Conservation (phyloP, 164 flowering plant species). For the Protea cynaroides region DNA sequence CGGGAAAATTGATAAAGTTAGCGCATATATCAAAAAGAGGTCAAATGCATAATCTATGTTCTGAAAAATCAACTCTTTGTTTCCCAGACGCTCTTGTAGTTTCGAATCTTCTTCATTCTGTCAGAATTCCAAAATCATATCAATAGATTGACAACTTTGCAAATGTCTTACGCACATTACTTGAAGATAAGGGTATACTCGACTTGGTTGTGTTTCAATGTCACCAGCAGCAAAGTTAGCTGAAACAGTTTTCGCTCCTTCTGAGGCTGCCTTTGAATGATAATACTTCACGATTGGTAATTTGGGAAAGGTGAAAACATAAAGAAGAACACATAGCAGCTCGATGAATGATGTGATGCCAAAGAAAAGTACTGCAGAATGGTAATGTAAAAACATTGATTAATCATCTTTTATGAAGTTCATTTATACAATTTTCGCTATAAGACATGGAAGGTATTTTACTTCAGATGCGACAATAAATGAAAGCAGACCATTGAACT, state of each 20-base stretch:
- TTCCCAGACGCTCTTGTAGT: constrained; percentile 26
- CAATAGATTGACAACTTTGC: too few relatives aligned
- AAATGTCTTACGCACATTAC: not conserved
- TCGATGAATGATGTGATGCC: constrained; percentile 16
- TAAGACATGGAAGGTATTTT: too few relatives aligned
- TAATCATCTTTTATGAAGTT: not conserved
- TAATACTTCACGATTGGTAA: constrained; percentile 20
- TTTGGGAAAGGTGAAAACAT: constrained; percentile 21
- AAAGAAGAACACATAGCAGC: constrained; percentile 16
- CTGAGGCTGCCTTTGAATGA: constrained; percentile 18
- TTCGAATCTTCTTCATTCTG: constrained; percentile 17
- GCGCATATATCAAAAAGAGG: constrained; percentile 42
- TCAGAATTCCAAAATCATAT: not conserved
- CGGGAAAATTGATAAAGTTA: constrained; percentile 58
- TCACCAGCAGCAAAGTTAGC: constrained; percentile 21
- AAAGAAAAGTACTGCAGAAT: constrained; percentile 17
- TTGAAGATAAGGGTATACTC: constrained; percentile 7
- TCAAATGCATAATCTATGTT: constrained; percentile 44
- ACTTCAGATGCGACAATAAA: too few relatives aligned
- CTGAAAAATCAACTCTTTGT: constrained; percentile 34
- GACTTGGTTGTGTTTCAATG: constrained; percentile 11
- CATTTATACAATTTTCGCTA: too few relatives aligned
- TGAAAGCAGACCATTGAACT: too few relatives aligned
- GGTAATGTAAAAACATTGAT: not conserved
- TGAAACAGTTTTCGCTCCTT: constrained; percentile 21